phyloP scores from a whole-genome alignment of 768 basidiomycete genomes.

The Calocera cornea region DNA sequence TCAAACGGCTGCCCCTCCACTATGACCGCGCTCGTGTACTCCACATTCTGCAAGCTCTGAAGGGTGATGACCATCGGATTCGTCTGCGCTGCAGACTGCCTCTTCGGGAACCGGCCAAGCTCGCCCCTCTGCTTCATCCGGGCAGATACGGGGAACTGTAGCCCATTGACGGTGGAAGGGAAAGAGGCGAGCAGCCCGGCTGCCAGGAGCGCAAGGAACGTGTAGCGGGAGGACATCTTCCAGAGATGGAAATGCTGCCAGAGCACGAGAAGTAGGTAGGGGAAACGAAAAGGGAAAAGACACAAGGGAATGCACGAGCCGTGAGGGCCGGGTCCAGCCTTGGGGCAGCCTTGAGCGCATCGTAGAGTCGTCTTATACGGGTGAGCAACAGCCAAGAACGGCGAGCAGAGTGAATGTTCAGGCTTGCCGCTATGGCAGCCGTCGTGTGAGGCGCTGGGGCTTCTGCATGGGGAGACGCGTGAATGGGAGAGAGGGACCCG shows the following conservation, averaged over 20 bases:
- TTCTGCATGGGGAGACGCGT: background rate
- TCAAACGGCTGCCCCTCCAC: slow-evolving; percentile 43
- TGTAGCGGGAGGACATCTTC: background rate
- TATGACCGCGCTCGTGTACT: slow-evolving; percentile 60
- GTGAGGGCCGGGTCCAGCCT: background rate
- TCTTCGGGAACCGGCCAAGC: background rate
- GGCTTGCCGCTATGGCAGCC: background rate
- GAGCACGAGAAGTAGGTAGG: background rate
- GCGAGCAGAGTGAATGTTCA: background rate
- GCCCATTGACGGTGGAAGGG: background rate
- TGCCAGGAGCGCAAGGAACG: background rate
- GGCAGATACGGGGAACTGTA: background rate
- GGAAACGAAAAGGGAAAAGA: background rate
- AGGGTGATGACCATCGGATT: background rate
- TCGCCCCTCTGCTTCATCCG: background rate
- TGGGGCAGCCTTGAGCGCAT: background rate
- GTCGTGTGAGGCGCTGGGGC: background rate
- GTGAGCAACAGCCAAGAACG: background rate
- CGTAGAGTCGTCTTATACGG: background rate
- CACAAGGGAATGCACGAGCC: background rate
- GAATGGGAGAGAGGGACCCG: background rate
- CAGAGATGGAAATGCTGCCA: slow-evolving; percentile 6
- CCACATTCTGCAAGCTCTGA: background rate
- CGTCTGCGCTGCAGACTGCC: background rate
- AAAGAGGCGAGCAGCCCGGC: background rate